Evolutionary conservation across 805 yeast species (phyloP).

Genomic region (Zygosaccharomyces kombuchaensis): DNA sequence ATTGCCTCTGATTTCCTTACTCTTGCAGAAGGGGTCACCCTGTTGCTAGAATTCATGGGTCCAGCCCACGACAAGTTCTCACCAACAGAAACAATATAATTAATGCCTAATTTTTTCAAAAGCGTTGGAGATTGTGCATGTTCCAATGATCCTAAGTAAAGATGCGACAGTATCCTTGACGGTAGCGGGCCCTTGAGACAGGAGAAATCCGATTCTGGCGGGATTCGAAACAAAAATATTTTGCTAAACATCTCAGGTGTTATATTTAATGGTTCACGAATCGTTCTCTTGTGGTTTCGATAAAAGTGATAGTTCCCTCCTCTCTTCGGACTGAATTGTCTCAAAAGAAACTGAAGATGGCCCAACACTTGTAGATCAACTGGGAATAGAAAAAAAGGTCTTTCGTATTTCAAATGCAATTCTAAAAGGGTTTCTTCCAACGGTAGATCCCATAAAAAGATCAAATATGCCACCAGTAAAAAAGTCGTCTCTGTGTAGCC

Average conservation of each 20-base stretch:
- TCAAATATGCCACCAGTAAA: slow-evolving; percentile 63
- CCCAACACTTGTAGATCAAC: slow-evolving; percentile 65
- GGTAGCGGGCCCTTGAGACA: slow-evolving; percentile 67
- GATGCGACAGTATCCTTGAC: slow-evolving; percentile 73
- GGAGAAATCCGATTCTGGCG: slow-evolving; percentile 27
- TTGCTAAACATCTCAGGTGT: slow-evolving; percentile 34
- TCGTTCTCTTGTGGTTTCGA: neutral
- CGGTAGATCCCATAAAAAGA: slow-evolving; percentile 58
- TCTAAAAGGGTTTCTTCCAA: slow-evolving; percentile 63
- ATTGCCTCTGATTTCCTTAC: neutral
- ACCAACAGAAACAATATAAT: slow-evolving; percentile 79
- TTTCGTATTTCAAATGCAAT: slow-evolving; percentile 56
- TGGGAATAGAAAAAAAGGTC: slow-evolving; percentile 82
- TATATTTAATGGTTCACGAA: slow-evolving; percentile 18
- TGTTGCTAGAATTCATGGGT: slow-evolving; percentile 9
- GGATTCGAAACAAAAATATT: slow-evolving; percentile 30
- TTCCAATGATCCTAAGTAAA: slow-evolving; percentile 76
- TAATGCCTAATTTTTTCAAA: slow-evolving; percentile 61
- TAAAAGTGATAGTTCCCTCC: slow-evolving; percentile 14
- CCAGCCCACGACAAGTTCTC: slow-evolving; percentile 63
- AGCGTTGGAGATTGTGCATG: slow-evolving; percentile 75
- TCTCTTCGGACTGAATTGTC: slow-evolving; percentile 53
- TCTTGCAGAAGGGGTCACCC: slow-evolving; percentile 20
- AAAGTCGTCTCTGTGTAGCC: slow-evolving; percentile 91
- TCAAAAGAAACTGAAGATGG: slow-evolving; percentile 59